Evolutionary conservation across 2,329 filamentous ascomycete genomes (phyloP), one percentile per base, ranked within the genome.

Genomic region (Cadophora gregata): DNA sequence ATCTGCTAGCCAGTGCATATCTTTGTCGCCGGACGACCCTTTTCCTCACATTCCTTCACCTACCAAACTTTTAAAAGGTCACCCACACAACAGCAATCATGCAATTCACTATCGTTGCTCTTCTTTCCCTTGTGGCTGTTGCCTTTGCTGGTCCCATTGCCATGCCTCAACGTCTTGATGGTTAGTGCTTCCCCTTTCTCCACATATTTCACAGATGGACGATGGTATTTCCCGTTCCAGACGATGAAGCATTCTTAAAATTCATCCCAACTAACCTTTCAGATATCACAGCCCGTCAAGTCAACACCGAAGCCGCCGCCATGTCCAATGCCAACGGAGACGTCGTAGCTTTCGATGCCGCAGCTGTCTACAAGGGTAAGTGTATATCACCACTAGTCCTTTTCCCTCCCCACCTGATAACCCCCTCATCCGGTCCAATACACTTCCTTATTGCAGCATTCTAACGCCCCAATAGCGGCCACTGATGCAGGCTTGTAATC

Each of bases 21-120:
- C 51, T 55, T 69, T 75, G 73, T 75, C 73, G 73, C 74, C 73
- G 73, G 73, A 72, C 73, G 74, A 75, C 73, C 67, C 65, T 70
- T 69, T 55, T 47, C 64, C 33, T 66, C 27, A 45, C 56, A 58
- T 56, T 63, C 65, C 47, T 45, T 61, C 38, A 47, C 4, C 51
- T 59, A 45, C 56, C 55, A 24, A 42, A 45, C 36, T 67, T 62
- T n/a, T 27, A 66, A n/a, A 67, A 70, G 62, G 19, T 65, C 53
- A 42, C 38, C 33, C 45, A 65, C 59, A 59, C 33, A 38, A 68
- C 63, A 66, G 71, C 66, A 67, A 73, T 55, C 65, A 76, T 76
- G 74, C 73, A 75, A 69, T 75, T 75, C 72, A 66, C 71, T 50
- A 8, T 75, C 67, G 24, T 74, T 64, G 58, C 74, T 25, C 53